Evolutionary conservation across 2,329 filamentous ascomycete genomes (phyloP), one percentile per base, ranked within the genome.

Genomic region (Calonectria hongkongensis): DNA sequence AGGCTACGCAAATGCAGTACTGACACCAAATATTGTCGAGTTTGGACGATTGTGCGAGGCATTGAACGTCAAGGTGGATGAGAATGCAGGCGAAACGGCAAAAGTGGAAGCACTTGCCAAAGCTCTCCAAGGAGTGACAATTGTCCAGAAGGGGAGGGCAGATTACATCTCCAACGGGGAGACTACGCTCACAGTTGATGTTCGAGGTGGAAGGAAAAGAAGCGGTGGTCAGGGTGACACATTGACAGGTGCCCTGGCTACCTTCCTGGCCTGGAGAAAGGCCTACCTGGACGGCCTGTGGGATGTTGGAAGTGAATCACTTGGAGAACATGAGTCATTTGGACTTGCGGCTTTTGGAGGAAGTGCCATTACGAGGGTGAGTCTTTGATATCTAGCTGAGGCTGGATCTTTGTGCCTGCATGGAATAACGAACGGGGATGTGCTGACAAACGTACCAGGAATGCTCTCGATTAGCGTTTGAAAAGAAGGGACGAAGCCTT

Each of bases 211-310:
- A 1, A 85, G 92, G 83, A 99, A 99, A 90, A 89, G 97, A 76
- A 96, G 94, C 71, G 97, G 96, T 60, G 97, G 97, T 0, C 97
- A 99, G 85, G 97, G 97, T 2, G 97, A 99, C 85, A 98, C 97
- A 4, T 87, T 99, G 76, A 98, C 97, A 0, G 97, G 97, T 1
- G 92, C 92, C 41, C 87, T 99, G 76, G 97, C 94, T 1, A 98
- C 97, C 4, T 92, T 99, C 77, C 85, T 98, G 75, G 96, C 92
- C 1, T 99, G 96, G 92, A 89, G 96, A 73, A 93, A 92, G 82
- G 95, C 95, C 27, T 99, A 99, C 83, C 87, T 95, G 67, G 94
- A 98, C 71, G 88, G 89, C 33, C 84, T 98, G 4, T 98, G 96
- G 96, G 88, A 91, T 73, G 84, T 87, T 9, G 86, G 88, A 47